A percentile compares a stretch with the other conserved stretches of the same genome.
Conservation (phyloP, 2,329 filamentous ascomycete species). For the Lasiodiplodia sp. region DNA sequence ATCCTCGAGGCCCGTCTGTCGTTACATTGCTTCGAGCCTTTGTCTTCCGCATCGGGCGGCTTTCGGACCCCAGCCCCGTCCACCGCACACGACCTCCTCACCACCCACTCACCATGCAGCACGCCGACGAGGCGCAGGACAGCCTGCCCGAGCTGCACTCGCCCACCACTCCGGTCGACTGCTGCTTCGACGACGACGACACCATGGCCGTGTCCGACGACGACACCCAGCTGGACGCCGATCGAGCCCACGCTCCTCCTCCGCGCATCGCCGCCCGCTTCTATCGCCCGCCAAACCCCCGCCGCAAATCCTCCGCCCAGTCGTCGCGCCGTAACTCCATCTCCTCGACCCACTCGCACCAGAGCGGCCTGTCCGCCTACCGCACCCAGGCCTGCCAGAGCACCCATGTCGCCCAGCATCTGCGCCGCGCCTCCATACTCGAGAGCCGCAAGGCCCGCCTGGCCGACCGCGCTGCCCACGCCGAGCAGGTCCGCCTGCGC, state of each 20-base stretch:
- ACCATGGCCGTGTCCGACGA: conserved; percentile 48
- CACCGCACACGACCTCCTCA: conserved; percentile 16
- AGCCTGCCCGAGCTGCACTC: conserved; percentile 27
- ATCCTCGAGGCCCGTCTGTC: neutral
- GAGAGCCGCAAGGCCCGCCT: conserved; percentile 81
- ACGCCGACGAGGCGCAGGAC: conserved; percentile 30
- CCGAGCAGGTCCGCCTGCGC: conserved; percentile 80
- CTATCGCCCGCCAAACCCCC: conserved; percentile 69
- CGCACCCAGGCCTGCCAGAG: conserved; percentile 66
- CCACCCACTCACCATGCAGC: conserved; percentile 11
- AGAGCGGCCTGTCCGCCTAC: conserved; percentile 64
- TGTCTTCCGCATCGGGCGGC: conserved; percentile 16
- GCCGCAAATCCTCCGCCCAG: conserved; percentile 73
- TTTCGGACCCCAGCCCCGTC: conserved; percentile 6
- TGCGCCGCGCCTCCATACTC: conserved; percentile 80
- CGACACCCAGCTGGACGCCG: conserved; percentile 41
- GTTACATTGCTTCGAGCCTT: neutral
- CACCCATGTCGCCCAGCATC: conserved; percentile 79
- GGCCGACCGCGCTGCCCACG: conserved; percentile 81
- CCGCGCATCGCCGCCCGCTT: conserved; percentile 81
- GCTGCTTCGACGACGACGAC: conserved; percentile 52
- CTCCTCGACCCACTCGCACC: conserved; percentile 76
- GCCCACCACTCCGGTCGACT: conserved; percentile 39
- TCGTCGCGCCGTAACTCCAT: conserved; percentile 83
- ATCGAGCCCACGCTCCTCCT: conserved; percentile 67